Evolutionary conservation across 257 asterid species (phyloP), one percentile per base, ranked within the genome.

Genomic region (Lantana camara): DNA sequence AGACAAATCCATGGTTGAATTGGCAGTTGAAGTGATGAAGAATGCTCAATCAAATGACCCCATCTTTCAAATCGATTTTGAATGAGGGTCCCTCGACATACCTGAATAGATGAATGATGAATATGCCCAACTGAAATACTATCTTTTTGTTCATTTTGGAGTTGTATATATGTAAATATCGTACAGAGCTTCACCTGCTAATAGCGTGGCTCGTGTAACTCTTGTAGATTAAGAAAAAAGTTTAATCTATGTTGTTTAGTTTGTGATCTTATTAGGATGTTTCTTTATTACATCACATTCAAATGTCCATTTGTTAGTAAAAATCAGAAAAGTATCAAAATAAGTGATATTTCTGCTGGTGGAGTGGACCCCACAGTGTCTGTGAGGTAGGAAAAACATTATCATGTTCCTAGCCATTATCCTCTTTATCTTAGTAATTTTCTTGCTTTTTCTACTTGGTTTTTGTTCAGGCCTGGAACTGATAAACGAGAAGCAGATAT

Each of bases 31-130:
- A 80, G 73, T 55, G 51, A 63, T 78, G 83, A 78, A 82, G 67
- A 80, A 70, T 10, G 73, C 76, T 9, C 22, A 30, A 20, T 69
- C 90, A 51, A 68, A 51, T 37, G 88, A 83, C 66, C 70, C 88
- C 5, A 34, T 72, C 44, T 80, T 77, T 47, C 85, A 72, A 64
- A 68, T 79, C n/a, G 80, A 77, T 45, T 82, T 74, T 86, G 85
- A 64, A 46, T 17, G 32, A 10, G 63, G 46, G 10, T 60, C 68
- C 10, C 68, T 55, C 15, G 71, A 64, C 32, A 19, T 24, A 5
- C 30, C 63, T 23, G 20, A 59, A 13, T 35, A 52, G 17, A 14
- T 9, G 34, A 60, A 57, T 5, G 44, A 66, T 29, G 32, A n/a
- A n/a, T n/a, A n/a, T n/a, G n/a, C n/a, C n/a, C n/a, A n/a, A n/a